Conservation (phyloP, 192 early-diverging fungal genomes). For the Podila verticillata region DNA sequence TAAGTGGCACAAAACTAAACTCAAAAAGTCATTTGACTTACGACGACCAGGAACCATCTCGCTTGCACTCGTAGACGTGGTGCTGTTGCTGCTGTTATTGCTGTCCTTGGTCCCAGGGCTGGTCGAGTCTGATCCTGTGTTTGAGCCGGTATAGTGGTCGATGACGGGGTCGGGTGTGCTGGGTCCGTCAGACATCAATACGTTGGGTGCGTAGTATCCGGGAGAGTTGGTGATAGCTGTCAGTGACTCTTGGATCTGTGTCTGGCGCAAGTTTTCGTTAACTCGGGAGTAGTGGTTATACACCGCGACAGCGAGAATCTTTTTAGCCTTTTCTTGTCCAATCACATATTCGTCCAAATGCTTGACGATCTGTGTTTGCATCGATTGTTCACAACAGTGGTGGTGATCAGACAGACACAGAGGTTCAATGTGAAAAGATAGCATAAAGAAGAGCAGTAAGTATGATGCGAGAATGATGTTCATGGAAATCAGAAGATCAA, state of each 20-base stretch:
- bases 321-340: conserved; percentile 86
- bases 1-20: too few relatives aligned
- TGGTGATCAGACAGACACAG: neutral
- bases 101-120: neutral
- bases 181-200: conserved; percentile 40
- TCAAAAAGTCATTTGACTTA: conserved; percentile 11
- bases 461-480: neutral
- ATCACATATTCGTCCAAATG: conserved; percentile 89
- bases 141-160: conserved; percentile 28
- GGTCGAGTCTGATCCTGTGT: conserved; percentile 2
- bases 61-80: neutral
- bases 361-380: conserved; percentile 67
- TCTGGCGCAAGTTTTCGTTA: conserved; percentile 69
- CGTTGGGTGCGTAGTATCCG: conserved; percentile 28
- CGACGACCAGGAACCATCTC: conserved; percentile 33
- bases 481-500: neutral
- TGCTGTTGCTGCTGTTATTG: conserved; percentile 4
- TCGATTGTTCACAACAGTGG: too few relatives aligned
- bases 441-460: neutral
- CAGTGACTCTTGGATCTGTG: conserved; percentile 50
- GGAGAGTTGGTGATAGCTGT: conserved; percentile 24
- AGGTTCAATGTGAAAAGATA: too few relatives aligned
- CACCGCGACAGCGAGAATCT: conserved; percentile 84
- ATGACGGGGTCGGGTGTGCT: conserved; percentile 49
- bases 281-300: conserved; percentile 88